A percentile compares a stretch with the other conserved stretches of the same genome.
These are phyloP conservation scores for Suhomyces bokatorum DNA, from an alignment of 1,139 yeast species.

Conservation along the genomic window DNA sequence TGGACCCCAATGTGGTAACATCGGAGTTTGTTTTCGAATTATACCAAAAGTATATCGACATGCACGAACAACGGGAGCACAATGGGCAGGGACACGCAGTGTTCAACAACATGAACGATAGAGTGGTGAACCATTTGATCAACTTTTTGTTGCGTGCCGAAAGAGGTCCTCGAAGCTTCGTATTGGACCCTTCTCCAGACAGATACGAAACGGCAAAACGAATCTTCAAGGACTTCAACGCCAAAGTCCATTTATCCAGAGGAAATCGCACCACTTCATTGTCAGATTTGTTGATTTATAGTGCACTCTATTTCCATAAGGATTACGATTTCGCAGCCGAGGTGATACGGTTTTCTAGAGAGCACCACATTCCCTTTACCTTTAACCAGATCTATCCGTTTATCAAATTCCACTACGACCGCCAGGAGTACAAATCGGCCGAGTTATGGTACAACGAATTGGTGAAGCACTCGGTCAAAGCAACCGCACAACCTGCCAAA, in stretches of 20 bases:
- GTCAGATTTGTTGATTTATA: slow-evolving; percentile 34
- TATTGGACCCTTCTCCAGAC: slow-evolving; percentile 18
- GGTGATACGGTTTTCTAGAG: slow-evolving; percentile 29
- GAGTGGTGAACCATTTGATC: slow-evolving; percentile 32
- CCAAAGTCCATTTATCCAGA: slow-evolving; percentile 15
- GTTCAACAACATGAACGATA: slow-evolving; percentile 21
- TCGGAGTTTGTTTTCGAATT: slow-evolving; percentile 21
- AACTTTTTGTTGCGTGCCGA: slow-evolving; percentile 28
- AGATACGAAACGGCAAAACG: slow-evolving; percentile 33
- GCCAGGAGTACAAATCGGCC: slow-evolving; percentile 33
- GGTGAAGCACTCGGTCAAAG: slow-evolving; percentile 33
- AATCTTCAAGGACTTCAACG: slow-evolving; percentile 28
- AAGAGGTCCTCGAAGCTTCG: slow-evolving; percentile 24
- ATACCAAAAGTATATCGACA: slow-evolving; percentile 23
- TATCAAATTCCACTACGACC: slow-evolving; percentile 37
- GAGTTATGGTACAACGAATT: slow-evolving; percentile 42
- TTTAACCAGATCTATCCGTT: slow-evolving; percentile 46
- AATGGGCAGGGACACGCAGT: not conserved
- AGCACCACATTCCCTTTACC: slow-evolving; percentile 34
- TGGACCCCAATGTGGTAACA: slow-evolving; percentile 16
- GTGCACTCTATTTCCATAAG: slow-evolving; percentile 31
- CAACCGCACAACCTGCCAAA: slow-evolving; percentile 30
- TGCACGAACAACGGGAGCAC: not conserved
- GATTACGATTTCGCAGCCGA: slow-evolving; percentile 39
- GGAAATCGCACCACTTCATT: slow-evolving; percentile 23